phyloP scores from a whole-genome alignment of 2,329 filamentous ascomycete genomes.

The Ceratocystis variospora region DNA sequence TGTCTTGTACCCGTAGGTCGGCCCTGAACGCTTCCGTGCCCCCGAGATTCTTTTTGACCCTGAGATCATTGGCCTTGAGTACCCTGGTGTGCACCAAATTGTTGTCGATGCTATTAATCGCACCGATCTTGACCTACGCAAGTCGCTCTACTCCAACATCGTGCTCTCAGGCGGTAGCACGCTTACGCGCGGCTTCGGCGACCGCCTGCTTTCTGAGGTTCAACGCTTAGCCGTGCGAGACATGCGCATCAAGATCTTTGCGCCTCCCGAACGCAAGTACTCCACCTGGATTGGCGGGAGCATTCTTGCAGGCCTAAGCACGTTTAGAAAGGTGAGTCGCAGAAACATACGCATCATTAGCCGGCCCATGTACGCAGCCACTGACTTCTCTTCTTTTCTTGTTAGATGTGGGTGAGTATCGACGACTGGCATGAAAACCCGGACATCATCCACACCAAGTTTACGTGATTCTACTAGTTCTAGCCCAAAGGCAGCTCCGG shows the following conservation, averaged over 20 bases:
- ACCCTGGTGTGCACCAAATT: slow-evolving; percentile 93
- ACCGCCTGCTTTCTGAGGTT: slow-evolving; percentile 80
- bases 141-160: slow-evolving; percentile 89
- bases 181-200: slow-evolving; percentile 90
- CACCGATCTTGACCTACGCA: slow-evolving; percentile 89
- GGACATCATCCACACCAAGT: slow-evolving; percentile 96
- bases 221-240: slow-evolving; percentile 92
- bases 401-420: slow-evolving; percentile 97
- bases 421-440: slow-evolving; percentile 99
- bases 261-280: slow-evolving; percentile 93
- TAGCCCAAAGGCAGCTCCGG: not conserved
- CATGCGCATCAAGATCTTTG: slow-evolving; percentile 99
- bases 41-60: slow-evolving; percentile 97
- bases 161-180: slow-evolving; percentile 93
- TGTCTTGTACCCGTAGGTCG: slow-evolving; percentile 43
- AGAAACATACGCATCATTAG: not conserved
- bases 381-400: not conserved
- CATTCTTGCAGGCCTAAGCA: slow-evolving; percentile 90
- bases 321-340: slow-evolving; percentile 77
- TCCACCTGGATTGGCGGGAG: slow-evolving; percentile 98
- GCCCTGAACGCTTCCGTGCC: slow-evolving; percentile 84
- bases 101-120: slow-evolving; percentile 91
- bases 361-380: slow-evolving; percentile 12
- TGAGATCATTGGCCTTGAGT: slow-evolving; percentile 91
- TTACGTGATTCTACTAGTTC: slow-evolving; percentile 48